Conservation (phyloP, 306 rosid genomes). For the Lotus japonicus region DNA sequence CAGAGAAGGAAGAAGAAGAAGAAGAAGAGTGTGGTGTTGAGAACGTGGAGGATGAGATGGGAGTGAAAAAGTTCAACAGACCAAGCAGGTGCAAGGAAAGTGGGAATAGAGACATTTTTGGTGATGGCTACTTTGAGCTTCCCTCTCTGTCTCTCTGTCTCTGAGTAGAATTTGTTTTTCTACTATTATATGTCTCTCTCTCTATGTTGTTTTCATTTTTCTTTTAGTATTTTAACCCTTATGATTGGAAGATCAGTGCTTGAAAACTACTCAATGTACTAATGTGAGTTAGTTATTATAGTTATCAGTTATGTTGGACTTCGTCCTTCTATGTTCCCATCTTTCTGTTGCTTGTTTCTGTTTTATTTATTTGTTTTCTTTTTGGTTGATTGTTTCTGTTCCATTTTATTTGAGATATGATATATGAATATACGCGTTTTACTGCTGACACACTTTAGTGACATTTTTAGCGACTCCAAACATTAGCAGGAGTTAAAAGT, state of each 20-base stretch:
- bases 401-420: not conserved
- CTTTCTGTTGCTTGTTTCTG: not conserved
- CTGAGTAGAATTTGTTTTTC: constrained; percentile 7
- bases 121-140: constrained; percentile 37
- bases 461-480: too few relatives aligned
- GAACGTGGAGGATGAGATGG: constrained; percentile 35
- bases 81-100: constrained; percentile 64
- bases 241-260: constrained; percentile 24
- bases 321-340: constrained; percentile 20
- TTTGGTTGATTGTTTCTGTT: not conserved
- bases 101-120: constrained; percentile 45
- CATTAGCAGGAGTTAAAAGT: too few relatives aligned
- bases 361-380: not conserved
- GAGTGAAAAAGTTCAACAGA: constrained; percentile 29
- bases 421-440: too few relatives aligned
- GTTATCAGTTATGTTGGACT: constrained; percentile 37
- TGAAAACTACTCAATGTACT: constrained; percentile 32
- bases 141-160: constrained; percentile 22
- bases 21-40: constrained; percentile 34
- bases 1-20: constrained; percentile 26
- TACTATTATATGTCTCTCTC: not conserved
- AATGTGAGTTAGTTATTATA: constrained; percentile 68
- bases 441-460: too few relatives aligned
- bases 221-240: constrained; percentile 15
- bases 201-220: constrained; percentile 1